A percentile compares a stretch with the other conserved stretches of the same genome.
Conservation (phyloP, 1,284 basidiomycete species). For the Austroboletus novae-zelandiae region DNA sequence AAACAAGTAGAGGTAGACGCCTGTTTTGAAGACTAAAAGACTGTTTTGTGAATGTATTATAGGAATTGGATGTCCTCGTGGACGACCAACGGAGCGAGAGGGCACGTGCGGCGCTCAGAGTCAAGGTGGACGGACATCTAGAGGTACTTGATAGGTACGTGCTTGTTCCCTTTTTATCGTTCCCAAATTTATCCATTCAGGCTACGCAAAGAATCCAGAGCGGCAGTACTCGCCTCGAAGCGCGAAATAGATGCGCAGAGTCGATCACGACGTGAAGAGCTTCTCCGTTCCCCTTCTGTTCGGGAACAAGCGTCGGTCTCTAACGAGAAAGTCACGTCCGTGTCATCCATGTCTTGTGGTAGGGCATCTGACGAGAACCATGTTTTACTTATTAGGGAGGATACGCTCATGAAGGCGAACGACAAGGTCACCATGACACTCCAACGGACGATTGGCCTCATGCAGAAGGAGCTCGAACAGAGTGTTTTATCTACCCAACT, state of each 20-base stretch:
- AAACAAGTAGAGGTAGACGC: slow-evolving; percentile 67
- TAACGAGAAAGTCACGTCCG: slow-evolving; percentile 58
- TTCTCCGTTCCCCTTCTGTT: slow-evolving; percentile 52
- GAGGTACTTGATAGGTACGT: slow-evolving; percentile 50
- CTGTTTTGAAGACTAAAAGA: slow-evolving; percentile 3
- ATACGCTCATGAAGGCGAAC: slow-evolving; percentile 83
- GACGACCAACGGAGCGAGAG: slow-evolving; percentile 65
- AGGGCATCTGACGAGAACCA: not conserved
- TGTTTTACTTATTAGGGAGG: slow-evolving; percentile 52
- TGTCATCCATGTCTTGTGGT: slow-evolving; percentile 13
- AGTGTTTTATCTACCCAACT: slow-evolving; percentile 85
- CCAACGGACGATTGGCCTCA: slow-evolving; percentile 76
- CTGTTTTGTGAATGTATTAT: slow-evolving; percentile 6
- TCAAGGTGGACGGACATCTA: slow-evolving; percentile 49
- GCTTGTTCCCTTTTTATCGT: slow-evolving; percentile 1
- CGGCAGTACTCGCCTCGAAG: slow-evolving; percentile 69
- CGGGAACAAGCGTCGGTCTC: slow-evolving; percentile 39
- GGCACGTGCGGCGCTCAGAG: slow-evolving; percentile 49
- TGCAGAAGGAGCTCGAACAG: slow-evolving; percentile 89
- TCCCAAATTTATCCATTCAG: slow-evolving; percentile 37
- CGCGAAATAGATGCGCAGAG: slow-evolving; percentile 61
- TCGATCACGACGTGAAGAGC: slow-evolving; percentile 59
- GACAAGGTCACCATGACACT: slow-evolving; percentile 86
- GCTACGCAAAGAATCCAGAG: slow-evolving; percentile 58
- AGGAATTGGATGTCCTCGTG: slow-evolving; percentile 64